Evolutionary conservation across 805 yeast genomes (phyloP).

Genomic region (Torulaspora indica): DNA sequence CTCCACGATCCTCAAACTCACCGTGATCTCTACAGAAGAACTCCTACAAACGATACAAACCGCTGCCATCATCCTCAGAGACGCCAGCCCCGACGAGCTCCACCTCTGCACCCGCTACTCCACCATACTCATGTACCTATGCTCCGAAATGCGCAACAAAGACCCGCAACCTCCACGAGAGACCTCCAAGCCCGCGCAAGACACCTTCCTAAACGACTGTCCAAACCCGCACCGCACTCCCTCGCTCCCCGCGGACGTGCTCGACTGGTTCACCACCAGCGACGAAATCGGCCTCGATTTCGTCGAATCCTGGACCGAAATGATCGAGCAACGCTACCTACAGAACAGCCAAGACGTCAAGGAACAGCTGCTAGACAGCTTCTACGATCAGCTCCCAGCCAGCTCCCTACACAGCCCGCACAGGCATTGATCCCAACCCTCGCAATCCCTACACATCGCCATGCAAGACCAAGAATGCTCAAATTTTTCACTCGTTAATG

Average conservation of each 20-base stretch:
- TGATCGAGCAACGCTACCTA: slow-evolving; percentile 61
- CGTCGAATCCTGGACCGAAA: slow-evolving; percentile 76
- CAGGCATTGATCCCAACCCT: not conserved
- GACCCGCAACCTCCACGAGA: not conserved
- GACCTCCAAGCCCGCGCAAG: too few species aligned
- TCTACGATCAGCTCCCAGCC: slow-evolving; percentile 1
- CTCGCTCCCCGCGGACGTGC: slow-evolving; percentile 33
- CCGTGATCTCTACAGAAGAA: slow-evolving; percentile 67
- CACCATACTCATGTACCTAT: slow-evolving; percentile 67
- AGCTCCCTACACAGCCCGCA: not conserved
- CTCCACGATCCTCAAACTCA: slow-evolving; percentile 50
- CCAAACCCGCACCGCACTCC: too few species aligned
- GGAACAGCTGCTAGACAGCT: not conserved
- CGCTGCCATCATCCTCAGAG: slow-evolving; percentile 69
- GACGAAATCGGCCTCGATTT: slow-evolving; percentile 52
- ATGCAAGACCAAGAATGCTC: slow-evolving; percentile 2
- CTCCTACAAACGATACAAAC: slow-evolving; percentile 61
- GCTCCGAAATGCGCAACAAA: slow-evolving; percentile 55
- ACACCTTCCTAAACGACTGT: not conserved
- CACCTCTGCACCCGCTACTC: slow-evolving; percentile 80
- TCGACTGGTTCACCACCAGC: slow-evolving; percentile 49
- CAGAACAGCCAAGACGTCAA: slow-evolving; percentile 4
- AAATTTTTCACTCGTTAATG: not conserved
- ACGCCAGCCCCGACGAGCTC: slow-evolving; percentile 84
- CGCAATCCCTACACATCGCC: too few species aligned